These are phyloP conservation scores for Plasmodium coatneyi DNA, from an alignment of 169 alveolate species.

Conservation along the genomic window DNA sequence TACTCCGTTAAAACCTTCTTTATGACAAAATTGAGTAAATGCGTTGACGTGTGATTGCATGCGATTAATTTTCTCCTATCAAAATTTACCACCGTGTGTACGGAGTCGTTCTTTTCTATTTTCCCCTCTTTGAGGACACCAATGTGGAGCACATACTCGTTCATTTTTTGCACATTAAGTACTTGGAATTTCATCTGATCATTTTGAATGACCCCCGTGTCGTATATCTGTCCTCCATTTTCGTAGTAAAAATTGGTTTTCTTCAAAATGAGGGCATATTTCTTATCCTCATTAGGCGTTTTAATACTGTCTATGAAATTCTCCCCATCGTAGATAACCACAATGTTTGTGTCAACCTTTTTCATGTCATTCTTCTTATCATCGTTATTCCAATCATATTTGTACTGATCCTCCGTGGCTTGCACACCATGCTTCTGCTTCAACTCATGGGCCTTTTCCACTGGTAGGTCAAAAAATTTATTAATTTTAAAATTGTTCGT, in stretches of 20 bases:
- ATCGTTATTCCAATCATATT: conserved; percentile 78
- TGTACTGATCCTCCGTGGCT: conserved; percentile 79
- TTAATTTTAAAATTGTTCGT: conserved; percentile 78
- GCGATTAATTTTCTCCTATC: conserved; percentile 90
- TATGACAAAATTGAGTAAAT: conserved; percentile 90
- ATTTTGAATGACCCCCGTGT: conserved; percentile 79
- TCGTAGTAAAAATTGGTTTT: conserved; percentile 91
- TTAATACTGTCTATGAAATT: conserved; percentile 62
- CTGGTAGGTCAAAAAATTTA: conserved; percentile 79
- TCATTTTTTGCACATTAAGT: conserved; percentile 88
- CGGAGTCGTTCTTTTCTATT: conserved; percentile 44
- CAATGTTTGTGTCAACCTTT: conserved; percentile 74
- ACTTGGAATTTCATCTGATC: conserved; percentile 82
- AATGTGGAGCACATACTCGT: conserved; percentile 89
- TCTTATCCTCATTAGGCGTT: conserved; percentile 27
- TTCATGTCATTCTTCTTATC: conserved; percentile 10
- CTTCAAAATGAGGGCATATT: conserved; percentile 87
- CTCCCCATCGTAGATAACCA: conserved; percentile 85
- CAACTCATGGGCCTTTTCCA: conserved; percentile 80
- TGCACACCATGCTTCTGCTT: conserved; percentile 23
- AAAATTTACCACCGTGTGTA: conserved; percentile 83
- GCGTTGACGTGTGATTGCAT: conserved; percentile 95
- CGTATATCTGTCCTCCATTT: conserved; percentile 90
- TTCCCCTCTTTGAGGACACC: conserved; percentile 78
- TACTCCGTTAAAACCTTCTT: conserved; percentile 80